phyloP scores from a whole-genome alignment of 768 basidiomycete genomes.

The Dentipellis fragilis region DNA sequence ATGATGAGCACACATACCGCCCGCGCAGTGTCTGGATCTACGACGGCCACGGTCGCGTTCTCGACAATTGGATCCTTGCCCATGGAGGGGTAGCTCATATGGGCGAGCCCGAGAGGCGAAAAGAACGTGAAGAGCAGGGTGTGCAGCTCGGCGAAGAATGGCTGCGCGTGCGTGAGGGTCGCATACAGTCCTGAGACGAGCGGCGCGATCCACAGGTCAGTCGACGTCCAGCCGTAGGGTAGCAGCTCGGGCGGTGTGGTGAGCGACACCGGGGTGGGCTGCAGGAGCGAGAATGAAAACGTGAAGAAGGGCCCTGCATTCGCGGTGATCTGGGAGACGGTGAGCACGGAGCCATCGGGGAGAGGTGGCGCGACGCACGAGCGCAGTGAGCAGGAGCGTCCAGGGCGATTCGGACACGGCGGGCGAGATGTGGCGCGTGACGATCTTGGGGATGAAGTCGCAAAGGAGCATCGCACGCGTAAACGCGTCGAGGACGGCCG shows the following conservation, averaged over 20 bases:
- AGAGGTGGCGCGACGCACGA: conserved; percentile 3
- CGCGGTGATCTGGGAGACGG: conserved; percentile 6
- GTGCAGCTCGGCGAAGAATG: conserved; percentile 38
- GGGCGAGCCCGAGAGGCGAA: conserved; percentile 7
- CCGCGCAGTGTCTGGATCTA: conserved; percentile 7
- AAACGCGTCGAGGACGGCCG: conserved; percentile 7
- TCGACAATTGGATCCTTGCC: background rate
- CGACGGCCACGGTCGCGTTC: conserved; percentile 1
- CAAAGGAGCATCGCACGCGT: conserved; percentile 14
- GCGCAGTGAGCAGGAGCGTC: conserved; percentile 8
- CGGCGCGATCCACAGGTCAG: conserved; percentile 82
- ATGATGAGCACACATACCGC: conserved; percentile 10
- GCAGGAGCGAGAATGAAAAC: conserved; percentile 65
- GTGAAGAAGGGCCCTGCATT: conserved; percentile 68
- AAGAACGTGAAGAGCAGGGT: conserved; percentile 10
- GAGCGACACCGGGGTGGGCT: conserved; percentile 57
- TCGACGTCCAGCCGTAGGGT: conserved; percentile 77
- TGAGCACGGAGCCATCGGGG: background rate
- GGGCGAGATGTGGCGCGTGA: conserved; percentile 9
- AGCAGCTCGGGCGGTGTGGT: conserved; percentile 73
- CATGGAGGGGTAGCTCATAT: background rate
- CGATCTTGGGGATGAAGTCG: conserved; percentile 10
- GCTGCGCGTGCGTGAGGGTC: conserved; percentile 77
- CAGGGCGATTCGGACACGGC: conserved; percentile 10
- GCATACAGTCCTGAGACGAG: conserved; percentile 70